Evolutionary conservation across 2,329 filamentous ascomycete species (phyloP), one percentile per base, ranked within the genome.

Genomic region (Xylaria polymorpha): DNA sequence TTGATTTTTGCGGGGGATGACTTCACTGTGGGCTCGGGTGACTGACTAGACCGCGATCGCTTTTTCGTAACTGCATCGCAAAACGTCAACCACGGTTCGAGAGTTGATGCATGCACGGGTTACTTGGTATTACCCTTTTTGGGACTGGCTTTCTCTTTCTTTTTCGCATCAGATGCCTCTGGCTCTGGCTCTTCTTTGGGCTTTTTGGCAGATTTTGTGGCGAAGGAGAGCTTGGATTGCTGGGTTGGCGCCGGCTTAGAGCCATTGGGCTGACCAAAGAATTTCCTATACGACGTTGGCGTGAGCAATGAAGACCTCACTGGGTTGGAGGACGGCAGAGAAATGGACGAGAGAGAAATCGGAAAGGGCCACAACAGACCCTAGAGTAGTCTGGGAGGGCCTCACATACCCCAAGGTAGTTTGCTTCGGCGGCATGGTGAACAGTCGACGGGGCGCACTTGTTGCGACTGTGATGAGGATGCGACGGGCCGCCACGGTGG

Each of bases 151-250:
- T 83, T 81, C 68, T 83, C 81, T 62, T 83, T 81, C 68, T 83
- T 81, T 62, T 83, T 82, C 6, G 75, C 71, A 57, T 74, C 69
- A 73, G 25, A 29, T 29, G 25, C 3, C 25, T 29, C 63, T 60
- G 73, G 74, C 48, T 75, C 73, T 25, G 57, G 22, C 20, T 79
- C 77, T 12, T 78, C 70, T 60, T 80, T 78, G 56, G 78, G 71
- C 73, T 81, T 82, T 70, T 80, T 77, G 22, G 75, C 44, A 2
- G 83, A 58, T 77, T 88, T 89, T 58, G 88, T 90, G 43, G 90
- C 89, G 77, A 97, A 97, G 0, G 91, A 87, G 46, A 97, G 83
- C 74, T 90, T 96, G 0, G 92, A 91, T 80, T 97, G 94, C 79
- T 94, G 91, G 44, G 87, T 85, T 14, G 89, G 87, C 20, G 87